Evolutionary conservation across 2,329 filamentous ascomycete genomes (phyloP).

Genomic region (Fulvia fulva): DNA sequence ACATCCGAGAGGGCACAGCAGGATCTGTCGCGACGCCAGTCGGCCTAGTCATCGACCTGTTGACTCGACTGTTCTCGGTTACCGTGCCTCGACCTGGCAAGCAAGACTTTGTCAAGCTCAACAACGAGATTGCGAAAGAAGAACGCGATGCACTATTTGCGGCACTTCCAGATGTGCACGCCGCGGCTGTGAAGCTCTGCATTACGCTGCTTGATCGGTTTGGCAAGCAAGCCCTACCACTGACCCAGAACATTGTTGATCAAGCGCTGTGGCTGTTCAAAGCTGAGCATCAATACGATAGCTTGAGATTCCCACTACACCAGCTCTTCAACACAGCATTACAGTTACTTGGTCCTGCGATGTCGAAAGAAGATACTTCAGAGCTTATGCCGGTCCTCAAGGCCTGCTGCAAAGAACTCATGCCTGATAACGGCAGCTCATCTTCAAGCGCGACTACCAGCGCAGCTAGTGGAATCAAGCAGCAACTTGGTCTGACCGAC

Average conservation of each 20-base stretch:
- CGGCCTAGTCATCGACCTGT: slow-evolving; percentile 63
- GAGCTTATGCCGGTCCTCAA: slow-evolving; percentile 61
- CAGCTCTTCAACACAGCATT: slow-evolving; percentile 56
- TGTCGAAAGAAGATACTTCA: slow-evolving; percentile 63
- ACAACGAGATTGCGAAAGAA: slow-evolving; percentile 69
- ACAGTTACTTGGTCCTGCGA: slow-evolving; percentile 57
- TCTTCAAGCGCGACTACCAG: slow-evolving; percentile 4
- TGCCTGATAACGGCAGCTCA: slow-evolving; percentile 44
- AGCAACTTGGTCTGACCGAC: slow-evolving; percentile 18
- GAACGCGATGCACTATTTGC: slow-evolving; percentile 78
- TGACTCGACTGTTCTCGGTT: slow-evolving; percentile 67
- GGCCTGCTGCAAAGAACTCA: slow-evolving; percentile 70
- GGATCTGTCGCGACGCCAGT: slow-evolving; percentile 64
- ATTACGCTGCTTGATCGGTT: slow-evolving; percentile 56
- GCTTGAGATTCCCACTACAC: slow-evolving; percentile 61
- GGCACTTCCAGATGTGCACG: slow-evolving; percentile 69
- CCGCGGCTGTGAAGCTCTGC: slow-evolving; percentile 63
- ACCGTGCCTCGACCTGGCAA: slow-evolving; percentile 45
- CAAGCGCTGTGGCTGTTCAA: slow-evolving; percentile 69
- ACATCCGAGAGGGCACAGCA: slow-evolving; percentile 62
- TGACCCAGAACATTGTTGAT: slow-evolving; percentile 64
- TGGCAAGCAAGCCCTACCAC: slow-evolving; percentile 53
- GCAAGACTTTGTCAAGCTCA: slow-evolving; percentile 55
- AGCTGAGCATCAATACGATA: slow-evolving; percentile 46
- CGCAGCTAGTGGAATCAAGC: slow-evolving; percentile 14